phyloP scores from a whole-genome alignment of 306 rosid genomes.

The Trifolium subterraneum region DNA sequence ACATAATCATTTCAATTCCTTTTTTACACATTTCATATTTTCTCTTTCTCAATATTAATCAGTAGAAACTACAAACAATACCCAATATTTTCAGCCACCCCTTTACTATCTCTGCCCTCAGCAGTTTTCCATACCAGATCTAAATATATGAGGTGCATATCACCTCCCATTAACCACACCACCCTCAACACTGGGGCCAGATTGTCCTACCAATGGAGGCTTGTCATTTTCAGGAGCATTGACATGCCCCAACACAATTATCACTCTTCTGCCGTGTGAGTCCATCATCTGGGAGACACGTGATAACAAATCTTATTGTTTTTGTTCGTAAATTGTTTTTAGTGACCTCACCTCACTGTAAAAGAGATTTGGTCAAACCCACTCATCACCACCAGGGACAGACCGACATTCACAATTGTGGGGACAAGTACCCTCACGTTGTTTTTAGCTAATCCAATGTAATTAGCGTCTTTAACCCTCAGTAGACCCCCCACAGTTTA shows the following conservation, averaged over 20 bases:
- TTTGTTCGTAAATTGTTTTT: slow-evolving; percentile 19
- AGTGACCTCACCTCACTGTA: neutral
- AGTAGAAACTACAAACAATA: neutral
- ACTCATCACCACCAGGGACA: neutral
- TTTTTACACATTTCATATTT: too few species aligned
- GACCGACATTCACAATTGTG: too few species aligned
- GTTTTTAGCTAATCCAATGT: too few species aligned
- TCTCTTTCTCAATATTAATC: too few species aligned
- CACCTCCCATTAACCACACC: neutral
- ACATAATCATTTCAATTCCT: too few species aligned
- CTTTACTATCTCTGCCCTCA: slow-evolving; percentile 2
- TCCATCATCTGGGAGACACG: neutral
- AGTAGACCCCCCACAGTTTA: too few species aligned
- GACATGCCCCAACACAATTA: neutral
- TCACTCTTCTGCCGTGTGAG: neutral
- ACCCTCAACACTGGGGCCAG: neutral
- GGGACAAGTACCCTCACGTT: too few species aligned
- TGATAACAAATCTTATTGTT: neutral
- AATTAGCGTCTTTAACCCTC: too few species aligned
- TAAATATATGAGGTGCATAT: slow-evolving; percentile 6
- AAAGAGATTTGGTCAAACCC: neutral
- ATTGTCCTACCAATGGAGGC: neutral
- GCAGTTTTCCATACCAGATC: neutral
- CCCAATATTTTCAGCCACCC: slow-evolving; percentile 11
- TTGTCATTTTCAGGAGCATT: neutral